phyloP scores from a whole-genome alignment of 306 rosid genomes.

The Cicer judaicum region DNA sequence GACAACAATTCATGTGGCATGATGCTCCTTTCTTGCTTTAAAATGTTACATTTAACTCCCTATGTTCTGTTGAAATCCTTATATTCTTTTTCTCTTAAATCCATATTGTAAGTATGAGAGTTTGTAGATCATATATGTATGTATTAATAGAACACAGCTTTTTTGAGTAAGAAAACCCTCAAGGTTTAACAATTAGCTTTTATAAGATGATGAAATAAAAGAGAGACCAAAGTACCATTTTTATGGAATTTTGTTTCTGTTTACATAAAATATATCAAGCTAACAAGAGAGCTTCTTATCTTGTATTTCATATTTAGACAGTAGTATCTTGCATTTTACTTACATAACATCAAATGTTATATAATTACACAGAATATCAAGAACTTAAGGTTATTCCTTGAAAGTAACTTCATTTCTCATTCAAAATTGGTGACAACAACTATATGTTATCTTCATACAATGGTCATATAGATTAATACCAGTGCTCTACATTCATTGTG shows the following conservation, averaged over 20 bases:
- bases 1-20: constrained; percentile 45
- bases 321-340: constrained; percentile 26
- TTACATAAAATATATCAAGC: constrained; percentile 6
- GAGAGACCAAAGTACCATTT: constrained; percentile 35
- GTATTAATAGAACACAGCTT: constrained; percentile 37
- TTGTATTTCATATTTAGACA: constrained; percentile 17
- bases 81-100: constrained; percentile 51
- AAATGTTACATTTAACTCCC: constrained; percentile 44
- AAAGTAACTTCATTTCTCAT: constrained; percentile 38
- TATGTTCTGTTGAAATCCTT: constrained; percentile 52
- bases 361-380: constrained; percentile 6
- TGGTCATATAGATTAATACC: constrained; percentile 1
- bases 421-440: constrained; percentile 42
- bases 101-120: constrained; percentile 50
- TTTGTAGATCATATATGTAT: constrained; percentile 43
- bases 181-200: constrained; percentile 37
- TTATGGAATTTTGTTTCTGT: constrained; percentile 27
- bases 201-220: constrained; percentile 38
- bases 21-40: constrained; percentile 47
- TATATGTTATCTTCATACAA: constrained; percentile 30
- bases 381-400: constrained; percentile 29
- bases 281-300: constrained; percentile 24
- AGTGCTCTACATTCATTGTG: constrained; percentile 39
- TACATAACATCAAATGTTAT: constrained; percentile 18
- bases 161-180: constrained; percentile 39